Percentiles rank a stretch among this genome's conserved stretches.
These are phyloP conservation scores for Inonotus hispidus DNA, from an alignment of 1,284 basidiomycete species.

Conservation along the genomic window DNA sequence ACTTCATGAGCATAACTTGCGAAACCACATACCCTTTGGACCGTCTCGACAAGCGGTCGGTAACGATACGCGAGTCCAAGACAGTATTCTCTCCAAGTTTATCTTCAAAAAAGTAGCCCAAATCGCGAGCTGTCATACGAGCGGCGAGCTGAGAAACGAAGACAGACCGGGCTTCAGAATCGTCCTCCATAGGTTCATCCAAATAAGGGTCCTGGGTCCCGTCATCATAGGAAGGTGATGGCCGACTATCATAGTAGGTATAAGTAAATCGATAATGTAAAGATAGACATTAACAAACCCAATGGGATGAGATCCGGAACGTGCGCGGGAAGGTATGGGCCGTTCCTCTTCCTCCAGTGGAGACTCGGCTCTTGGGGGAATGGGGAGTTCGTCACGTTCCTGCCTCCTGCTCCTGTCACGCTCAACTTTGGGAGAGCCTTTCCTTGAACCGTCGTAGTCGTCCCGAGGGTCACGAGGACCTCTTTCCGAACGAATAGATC, in stretches of 20 bases:
- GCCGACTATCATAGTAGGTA: slow-evolving; percentile 39
- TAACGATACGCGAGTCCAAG: slow-evolving; percentile 92
- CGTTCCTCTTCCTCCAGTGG: slow-evolving; percentile 21
- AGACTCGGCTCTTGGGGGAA: slow-evolving; percentile 18
- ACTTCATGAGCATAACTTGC: neutral
- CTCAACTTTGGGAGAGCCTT: slow-evolving; percentile 35
- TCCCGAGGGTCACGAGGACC: slow-evolving; percentile 46
- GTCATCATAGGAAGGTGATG: slow-evolving; percentile 67
- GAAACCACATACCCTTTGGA: slow-evolving; percentile 81
- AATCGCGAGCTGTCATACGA: slow-evolving; percentile 88
- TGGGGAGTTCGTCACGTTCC: slow-evolving; percentile 27
- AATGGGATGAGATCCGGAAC: slow-evolving; percentile 20
- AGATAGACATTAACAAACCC: slow-evolving; percentile 20
- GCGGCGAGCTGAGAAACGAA: slow-evolving; percentile 98
- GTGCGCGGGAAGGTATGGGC: slow-evolving; percentile 9
- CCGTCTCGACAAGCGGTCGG: slow-evolving; percentile 86
- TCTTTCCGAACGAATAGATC: slow-evolving; percentile 35
- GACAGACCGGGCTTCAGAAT: slow-evolving; percentile 93
- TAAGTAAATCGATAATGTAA: neutral
- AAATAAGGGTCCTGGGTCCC: slow-evolving; percentile 56
- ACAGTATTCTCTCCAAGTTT: slow-evolving; percentile 90
- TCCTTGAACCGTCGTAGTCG: slow-evolving; percentile 46
- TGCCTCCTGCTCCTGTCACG: slow-evolving; percentile 32
- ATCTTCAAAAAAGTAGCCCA: slow-evolving; percentile 98
- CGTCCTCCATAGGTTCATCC: slow-evolving; percentile 78